Conservation (phyloP, 805 yeast genomes). For the Cyberlindnera japonica region DNA sequence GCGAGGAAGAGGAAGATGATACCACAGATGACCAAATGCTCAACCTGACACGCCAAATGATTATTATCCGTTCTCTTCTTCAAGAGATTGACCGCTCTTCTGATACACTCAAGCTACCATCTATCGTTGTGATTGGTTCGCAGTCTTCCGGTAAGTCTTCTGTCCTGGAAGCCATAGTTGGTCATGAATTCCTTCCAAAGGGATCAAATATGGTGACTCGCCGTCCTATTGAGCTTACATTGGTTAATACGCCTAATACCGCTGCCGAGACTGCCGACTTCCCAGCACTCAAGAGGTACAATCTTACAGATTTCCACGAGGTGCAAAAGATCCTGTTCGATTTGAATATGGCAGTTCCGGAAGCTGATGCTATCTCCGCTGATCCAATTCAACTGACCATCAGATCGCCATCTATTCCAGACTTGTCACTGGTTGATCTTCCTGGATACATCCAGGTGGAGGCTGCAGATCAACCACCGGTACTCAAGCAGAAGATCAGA, state of each 20-base stretch:
- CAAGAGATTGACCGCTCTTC: constrained; percentile 68
- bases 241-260: constrained; percentile 77
- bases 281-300: constrained; percentile 80
- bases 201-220: constrained; percentile 98
- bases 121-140: constrained; percentile 95
- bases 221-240: constrained; percentile 92
- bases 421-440: constrained; percentile 86
- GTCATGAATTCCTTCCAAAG: constrained; percentile 96
- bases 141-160: constrained; percentile 98
- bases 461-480: constrained; percentile 92
- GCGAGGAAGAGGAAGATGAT: constrained; percentile 50
- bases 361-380: constrained; percentile 76
- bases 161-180: constrained; percentile 92
- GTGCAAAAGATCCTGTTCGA: constrained; percentile 87
- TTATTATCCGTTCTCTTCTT: constrained; percentile 82
- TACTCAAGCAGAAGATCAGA: constrained; percentile 73
- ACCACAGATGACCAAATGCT: constrained; percentile 80
- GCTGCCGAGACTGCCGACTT: constrained; percentile 90
- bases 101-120: constrained; percentile 79
- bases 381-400: constrained; percentile 94
- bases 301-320: constrained; percentile 80
- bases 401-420: constrained; percentile 87
- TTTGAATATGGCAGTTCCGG: constrained; percentile 88
- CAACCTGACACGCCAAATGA: constrained; percentile 91
- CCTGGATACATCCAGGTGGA: constrained; percentile 98